These are phyloP conservation scores for Pseudonitzschia multistriata DNA, from an alignment of 108 stramenopile species.

Conservation along the genomic window DNA sequence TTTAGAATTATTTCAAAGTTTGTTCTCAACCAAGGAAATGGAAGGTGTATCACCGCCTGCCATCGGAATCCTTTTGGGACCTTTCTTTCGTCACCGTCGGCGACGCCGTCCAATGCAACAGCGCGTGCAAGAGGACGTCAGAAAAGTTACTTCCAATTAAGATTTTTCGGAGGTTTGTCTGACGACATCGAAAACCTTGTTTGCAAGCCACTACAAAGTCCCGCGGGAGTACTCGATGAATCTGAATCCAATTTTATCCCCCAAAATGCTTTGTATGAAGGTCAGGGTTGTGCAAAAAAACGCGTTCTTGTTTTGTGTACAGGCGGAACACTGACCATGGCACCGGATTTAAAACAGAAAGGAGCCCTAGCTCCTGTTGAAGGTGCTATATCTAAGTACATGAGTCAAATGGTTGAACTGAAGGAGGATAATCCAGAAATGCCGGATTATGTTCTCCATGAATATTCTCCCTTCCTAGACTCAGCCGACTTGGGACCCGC, in stretches of 20 bases:
- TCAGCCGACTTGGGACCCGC: conserved; percentile 87
- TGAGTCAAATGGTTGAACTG: conserved; percentile 76
- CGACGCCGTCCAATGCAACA: neutral
- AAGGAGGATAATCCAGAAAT: conserved; percentile 55
- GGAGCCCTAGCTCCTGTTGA: conserved; percentile 69
- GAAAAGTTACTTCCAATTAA: neutral
- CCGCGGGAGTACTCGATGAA: conserved; percentile 34
- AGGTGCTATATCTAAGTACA: conserved; percentile 71
- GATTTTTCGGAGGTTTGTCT: neutral
- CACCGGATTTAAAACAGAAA: conserved; percentile 60
- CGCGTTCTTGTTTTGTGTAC: conserved; percentile 70
- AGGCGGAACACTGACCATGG: conserved; percentile 86
- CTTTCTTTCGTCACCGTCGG: neutral
- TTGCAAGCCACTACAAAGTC: conserved; percentile 41
- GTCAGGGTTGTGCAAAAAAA: conserved; percentile 40
- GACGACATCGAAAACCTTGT: conserved; percentile 27
- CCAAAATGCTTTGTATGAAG: conserved; percentile 50
- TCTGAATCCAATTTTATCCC: conserved; percentile 50
- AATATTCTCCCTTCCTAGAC: conserved; percentile 80
- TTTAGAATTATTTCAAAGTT: neutral
- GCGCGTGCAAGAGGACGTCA: neutral
- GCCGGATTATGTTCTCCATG: conserved; percentile 67
- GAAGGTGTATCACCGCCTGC: neutral
- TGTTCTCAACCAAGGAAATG: neutral
- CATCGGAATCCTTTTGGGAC: neutral